Base-by-base conservation (phyloP, 179 eudicot species). In the Vitellaria paradoxa region DNA sequence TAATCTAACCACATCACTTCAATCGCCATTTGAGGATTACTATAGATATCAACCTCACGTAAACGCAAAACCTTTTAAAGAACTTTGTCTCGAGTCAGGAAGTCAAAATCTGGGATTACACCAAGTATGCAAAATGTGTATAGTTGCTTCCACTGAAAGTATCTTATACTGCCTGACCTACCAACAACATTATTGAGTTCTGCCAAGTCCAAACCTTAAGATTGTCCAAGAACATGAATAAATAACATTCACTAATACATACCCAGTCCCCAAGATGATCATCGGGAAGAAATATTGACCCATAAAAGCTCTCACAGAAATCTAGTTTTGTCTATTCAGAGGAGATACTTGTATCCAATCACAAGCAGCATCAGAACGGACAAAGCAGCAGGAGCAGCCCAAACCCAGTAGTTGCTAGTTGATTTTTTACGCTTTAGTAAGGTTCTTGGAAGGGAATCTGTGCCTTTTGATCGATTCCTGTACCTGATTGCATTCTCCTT, bases 361-460 rank as follows among this genome's bases (percentile, higher is more conserved):
- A 79, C 86, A 59, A 86, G 42, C 50, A 90, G 84, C 84, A 90
- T 18, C 50, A 84, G 46, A 72, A 86, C 80, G 63, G 83, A 70
- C 46, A 84, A 55, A 8, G 74, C 72, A 47, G 85, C 90, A 66
- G 89, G 82, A 15, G 85, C 94, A 42, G 89, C 96, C 89, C 88
- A 94, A 21, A 86, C n/a, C 93, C 89, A 88, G 80, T 91, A 94
- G 82, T 91, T 52, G 56, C 15, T 88, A 13, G 82, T 83, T 1
- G 90, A 82, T 83, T 91, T 93, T 73, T 91, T 93, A 82, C 93
- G 89, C 83, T 89, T 94, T 12, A 94, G 88, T 15, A 91, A 87
- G 15, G 81, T 88, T 78, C 88, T 93, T 9, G 97, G 88, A 24
- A 91, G 84, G 7, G 92, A 78, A 52, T 85, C 89, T 47, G 87